Base-by-base conservation (phyloP, 805 yeast genomes). In the Candida sakaeoensis region DNA sequence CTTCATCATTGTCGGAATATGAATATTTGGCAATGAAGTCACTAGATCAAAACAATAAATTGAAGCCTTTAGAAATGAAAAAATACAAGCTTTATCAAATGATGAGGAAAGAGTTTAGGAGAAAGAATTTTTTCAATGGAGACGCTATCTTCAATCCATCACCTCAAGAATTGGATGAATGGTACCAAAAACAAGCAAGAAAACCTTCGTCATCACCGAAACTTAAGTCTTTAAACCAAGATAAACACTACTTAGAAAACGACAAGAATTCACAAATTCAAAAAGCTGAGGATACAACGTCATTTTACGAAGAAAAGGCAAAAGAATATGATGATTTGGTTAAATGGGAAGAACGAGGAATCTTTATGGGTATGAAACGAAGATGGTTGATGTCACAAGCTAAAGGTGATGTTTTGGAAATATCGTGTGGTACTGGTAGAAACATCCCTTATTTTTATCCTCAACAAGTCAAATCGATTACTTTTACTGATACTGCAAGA, bases 381-480 rank as follows among this genome's bases (percentile, higher is more conserved):
- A 80, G 79, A 51, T 82, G 93, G 85, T 59, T 85, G 33, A 85
- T 85, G 89, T 75, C 69, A 26, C 85, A 84, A 45, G 75, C 82
- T 36, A 65, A 70, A 42, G 99, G 99, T 16, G 96, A 93, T 56
- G 96, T 89, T 2, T 65, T 93, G 41, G 99, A 93, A 60, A 93
- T 91, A 8, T 83, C 97, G 0, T 86, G 95, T 55, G 99, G 99
- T 43, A 93, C 99, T 0, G 98, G 99, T 5, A 75, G 98, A 60
- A 93, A 93, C 57, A 75, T 91, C 41, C 80, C 82, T 35, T 90
- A 82, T 56, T 62, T 88, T 50, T 74, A 81, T 39, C 75, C 80
- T 15, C 70, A 75, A 1, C 57, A 67, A 19, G 64, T 91, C 22
- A 71, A 74, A 35, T 84, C 96, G 0, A 75, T 87, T 27, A 91